A percentile compares a stretch with the other conserved stretches of the same genome.
Conservation (phyloP, 2,329 filamentous ascomycete species). For the Phialemonium atrogriseum region DNA sequence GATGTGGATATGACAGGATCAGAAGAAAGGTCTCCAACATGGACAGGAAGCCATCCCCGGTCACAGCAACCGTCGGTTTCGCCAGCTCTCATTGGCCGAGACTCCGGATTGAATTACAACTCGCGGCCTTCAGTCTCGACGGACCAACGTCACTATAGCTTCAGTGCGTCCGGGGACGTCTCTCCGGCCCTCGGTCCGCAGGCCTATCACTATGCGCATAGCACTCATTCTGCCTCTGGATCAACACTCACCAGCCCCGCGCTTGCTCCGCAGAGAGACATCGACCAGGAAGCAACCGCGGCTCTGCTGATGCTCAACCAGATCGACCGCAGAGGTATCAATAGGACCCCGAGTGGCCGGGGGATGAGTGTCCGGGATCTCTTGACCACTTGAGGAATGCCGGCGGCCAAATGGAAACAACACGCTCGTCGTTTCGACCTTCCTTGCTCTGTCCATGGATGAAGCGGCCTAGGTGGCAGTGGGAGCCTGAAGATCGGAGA, state of each 20-base stretch:
- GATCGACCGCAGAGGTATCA: conserved; percentile 55
- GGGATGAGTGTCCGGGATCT: conserved; percentile 48
- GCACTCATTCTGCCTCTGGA: conserved; percentile 28
- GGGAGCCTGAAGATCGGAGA: too few species aligned
- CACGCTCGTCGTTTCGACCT: too few species aligned
- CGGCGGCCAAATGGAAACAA: too few species aligned
- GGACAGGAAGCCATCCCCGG: conserved; percentile 22
- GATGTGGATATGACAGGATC: conserved; percentile 57
- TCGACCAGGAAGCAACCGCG: conserved; percentile 73
- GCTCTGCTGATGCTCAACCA: conserved; percentile 78
- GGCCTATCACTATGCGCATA: conserved; percentile 29
- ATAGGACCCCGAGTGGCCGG: conserved; percentile 24
- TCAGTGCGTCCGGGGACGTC: conserved; percentile 35
- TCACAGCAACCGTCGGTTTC: conserved; percentile 42
- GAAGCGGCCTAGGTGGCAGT: too few species aligned
- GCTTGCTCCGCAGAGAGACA: conserved; percentile 44
- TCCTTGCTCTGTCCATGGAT: too few species aligned
- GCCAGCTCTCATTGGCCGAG: conserved; percentile 40
- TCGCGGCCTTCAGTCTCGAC: conserved; percentile 47
- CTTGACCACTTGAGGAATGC: conserved; percentile 41
- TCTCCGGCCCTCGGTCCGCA: conserved; percentile 52
- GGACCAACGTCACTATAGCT: conserved; percentile 32
- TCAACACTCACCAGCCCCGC: conserved; percentile 53
- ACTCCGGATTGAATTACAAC: conserved; percentile 35
- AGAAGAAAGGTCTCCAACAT: conserved; percentile 38